Conservation (phyloP, 2,329 filamentous ascomycete genomes). For the Colletotrichum caudatum region DNA sequence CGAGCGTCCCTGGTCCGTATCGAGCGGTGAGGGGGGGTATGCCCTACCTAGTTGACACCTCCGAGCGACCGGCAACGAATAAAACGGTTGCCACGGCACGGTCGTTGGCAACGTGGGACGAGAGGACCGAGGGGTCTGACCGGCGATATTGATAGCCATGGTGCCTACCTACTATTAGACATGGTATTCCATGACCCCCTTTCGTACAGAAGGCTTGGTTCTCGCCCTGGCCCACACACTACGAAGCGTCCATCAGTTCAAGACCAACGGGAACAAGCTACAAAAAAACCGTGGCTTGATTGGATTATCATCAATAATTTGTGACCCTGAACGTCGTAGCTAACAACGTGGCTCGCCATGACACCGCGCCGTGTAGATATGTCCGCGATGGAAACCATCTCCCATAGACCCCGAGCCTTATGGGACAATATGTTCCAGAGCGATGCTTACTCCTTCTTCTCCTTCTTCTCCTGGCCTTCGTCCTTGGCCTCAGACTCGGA, state of each 20-base stretch:
- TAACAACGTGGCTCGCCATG: conserved; percentile 1
- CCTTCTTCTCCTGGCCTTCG: conserved; percentile 23
- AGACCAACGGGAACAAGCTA: neutral
- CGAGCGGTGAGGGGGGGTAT: neutral
- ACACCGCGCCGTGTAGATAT: neutral
- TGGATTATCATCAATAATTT: neutral
- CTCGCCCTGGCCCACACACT: neutral
- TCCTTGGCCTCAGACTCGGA: conserved; percentile 4
- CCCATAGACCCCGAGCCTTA: no score
- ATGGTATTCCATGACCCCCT: neutral
- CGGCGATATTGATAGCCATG: neutral
- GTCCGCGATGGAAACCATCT: neutral
- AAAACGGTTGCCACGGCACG: neutral
- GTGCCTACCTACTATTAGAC: neutral
- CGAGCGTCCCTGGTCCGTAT: no score
- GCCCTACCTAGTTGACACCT: neutral
- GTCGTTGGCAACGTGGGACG: neutral
- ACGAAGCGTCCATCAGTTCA: neutral
- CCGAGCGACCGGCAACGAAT: neutral
- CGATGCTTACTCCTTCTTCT: conserved; percentile 27
- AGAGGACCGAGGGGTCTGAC: neutral
- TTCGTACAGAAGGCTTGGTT: neutral
- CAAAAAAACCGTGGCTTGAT: neutral
- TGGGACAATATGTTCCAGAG: neutral
- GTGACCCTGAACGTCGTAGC: conserved; percentile 12